Evolutionary conservation across 176 grass and related monocot genomes (phyloP).

Genomic region (Musa beccarii): DNA sequence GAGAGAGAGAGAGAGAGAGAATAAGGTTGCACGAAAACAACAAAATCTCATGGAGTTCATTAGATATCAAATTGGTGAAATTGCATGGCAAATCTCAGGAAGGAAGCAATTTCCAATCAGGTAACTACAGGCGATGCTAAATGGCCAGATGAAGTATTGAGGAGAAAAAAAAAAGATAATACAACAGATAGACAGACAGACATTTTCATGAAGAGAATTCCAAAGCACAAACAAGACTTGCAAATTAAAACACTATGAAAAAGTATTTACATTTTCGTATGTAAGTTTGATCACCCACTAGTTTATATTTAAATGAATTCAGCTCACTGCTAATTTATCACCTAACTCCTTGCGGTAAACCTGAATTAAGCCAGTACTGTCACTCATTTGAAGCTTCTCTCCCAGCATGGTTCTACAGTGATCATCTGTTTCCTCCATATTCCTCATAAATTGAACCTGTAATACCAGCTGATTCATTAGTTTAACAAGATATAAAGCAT

Average conservation of each 20-base stretch:
- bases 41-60: no score
- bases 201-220: no score
- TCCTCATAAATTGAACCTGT: slow-evolving; percentile 76
- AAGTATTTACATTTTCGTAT: neutral
- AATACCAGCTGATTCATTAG: neutral
- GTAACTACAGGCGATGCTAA: neutral
- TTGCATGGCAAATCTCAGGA: neutral
- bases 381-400: slow-evolving; percentile 68
- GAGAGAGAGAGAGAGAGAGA: no score
- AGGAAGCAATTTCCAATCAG: neutral
- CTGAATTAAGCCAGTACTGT: slow-evolving; percentile 68
- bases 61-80: no score
- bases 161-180: neutral
- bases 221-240: no score
- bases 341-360: slow-evolving; percentile 81
- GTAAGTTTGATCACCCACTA: neutral
- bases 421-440: slow-evolving; percentile 69
- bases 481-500: neutral
- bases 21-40: no score
- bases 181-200: no score
- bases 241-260: neutral
- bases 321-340: slow-evolving; percentile 46
- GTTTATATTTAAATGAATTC: slow-evolving; percentile 3
- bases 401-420: slow-evolving; percentile 61
- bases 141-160: neutral